Percentiles rank a stretch among this genome's conserved stretches.
These are phyloP conservation scores for Termitomyces titanicus DNA, from an alignment of 768 basidiomycete species.

Conservation along the genomic window DNA sequence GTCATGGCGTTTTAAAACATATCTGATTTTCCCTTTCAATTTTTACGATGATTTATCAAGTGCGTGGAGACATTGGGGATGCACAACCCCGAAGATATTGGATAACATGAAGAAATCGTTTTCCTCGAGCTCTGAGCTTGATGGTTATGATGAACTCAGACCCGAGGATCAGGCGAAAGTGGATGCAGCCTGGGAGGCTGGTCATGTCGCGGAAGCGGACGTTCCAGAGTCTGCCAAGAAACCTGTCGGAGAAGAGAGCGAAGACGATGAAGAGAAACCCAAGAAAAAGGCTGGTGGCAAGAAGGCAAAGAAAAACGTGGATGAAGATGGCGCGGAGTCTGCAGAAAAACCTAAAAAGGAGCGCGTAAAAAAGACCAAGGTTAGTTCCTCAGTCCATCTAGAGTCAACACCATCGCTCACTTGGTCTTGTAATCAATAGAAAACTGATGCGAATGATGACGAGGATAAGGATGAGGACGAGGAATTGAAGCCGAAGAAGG, in stretches of 20 bases:
- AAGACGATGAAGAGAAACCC: constrained; percentile 22
- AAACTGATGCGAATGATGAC: constrained; percentile 27
- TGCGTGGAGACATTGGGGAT: constrained; percentile 91
- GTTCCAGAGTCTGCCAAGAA: constrained; percentile 74
- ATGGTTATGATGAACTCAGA: constrained; percentile 77
- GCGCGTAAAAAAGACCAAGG: constrained; percentile 13
- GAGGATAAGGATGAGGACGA: constrained; percentile 33
- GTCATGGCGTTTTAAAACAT: constrained; percentile 15
- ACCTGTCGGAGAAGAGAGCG: constrained; percentile 20
- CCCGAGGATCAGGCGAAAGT: constrained; percentile 71
- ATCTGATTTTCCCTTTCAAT: not conserved
- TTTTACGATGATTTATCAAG: constrained; percentile 28
- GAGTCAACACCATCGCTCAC: not conserved
- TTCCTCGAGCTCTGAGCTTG: constrained; percentile 61
- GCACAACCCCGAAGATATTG: constrained; percentile 67
- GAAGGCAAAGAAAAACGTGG: constrained; percentile 23
- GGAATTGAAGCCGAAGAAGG: constrained; percentile 52
- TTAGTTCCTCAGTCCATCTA: not conserved
- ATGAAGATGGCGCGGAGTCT: constrained; percentile 7
- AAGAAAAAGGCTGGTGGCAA: constrained; percentile 35
- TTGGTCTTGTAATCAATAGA: constrained; percentile 1
- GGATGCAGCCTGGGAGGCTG: constrained; percentile 69
- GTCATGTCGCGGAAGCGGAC: constrained; percentile 79
- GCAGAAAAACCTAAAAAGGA: constrained; percentile 22
- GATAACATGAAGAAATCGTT: constrained; percentile 65